Base-by-base conservation (phyloP, 306 rosid species). In the Prinsepia uniflora region DNA sequence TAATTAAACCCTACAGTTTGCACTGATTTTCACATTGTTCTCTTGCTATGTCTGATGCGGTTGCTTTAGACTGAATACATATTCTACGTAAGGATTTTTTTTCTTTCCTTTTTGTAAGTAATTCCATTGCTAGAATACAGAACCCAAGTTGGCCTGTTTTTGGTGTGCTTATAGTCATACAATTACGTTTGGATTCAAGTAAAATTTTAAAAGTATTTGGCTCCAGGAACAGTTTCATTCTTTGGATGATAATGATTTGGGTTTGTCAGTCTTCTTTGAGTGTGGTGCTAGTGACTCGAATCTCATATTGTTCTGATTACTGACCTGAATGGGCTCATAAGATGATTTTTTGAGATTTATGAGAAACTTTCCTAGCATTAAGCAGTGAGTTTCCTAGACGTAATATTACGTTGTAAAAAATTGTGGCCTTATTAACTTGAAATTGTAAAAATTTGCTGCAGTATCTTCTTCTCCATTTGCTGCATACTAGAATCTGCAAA, bases 391-490 rank as follows among this genome's bases (percentile, higher is more conserved):
- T 34, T 67, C 11, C 8, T 30, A 34, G 17, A 48, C 2, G 3
- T 49, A 7, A 34, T 34, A 50, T 10, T 10, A 18, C 18, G 6
- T 6, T n/a, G 11, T n/a, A 18, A 50, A 50, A 50, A 52, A 56
- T 56, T 11, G 36, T 20, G 12, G 63, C 2, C 43, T 6, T 58
- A 30, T 42, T 58, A 30, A 13, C 63, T 58, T 58, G 41, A 63
- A 8, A 12, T 39, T 18, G 14, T 67, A 24, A 24, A 24, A 24
- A 2, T 24, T 24, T 75, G 54, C 6, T 75, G 54, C 4, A 22
- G 22, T 62, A 19, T 56, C 72, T 36, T 56, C 53, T 43, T 59
- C 65, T 77, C 74, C 72, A 48, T 59, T 67, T 43, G 42, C 61
- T 74, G 15, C 55, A 58, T 45, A 56, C 40, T 54, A n/a, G 70